Evolutionary conservation across 2,329 filamentous ascomycete genomes (phyloP).

Genomic region (Cercospora sp.): DNA sequence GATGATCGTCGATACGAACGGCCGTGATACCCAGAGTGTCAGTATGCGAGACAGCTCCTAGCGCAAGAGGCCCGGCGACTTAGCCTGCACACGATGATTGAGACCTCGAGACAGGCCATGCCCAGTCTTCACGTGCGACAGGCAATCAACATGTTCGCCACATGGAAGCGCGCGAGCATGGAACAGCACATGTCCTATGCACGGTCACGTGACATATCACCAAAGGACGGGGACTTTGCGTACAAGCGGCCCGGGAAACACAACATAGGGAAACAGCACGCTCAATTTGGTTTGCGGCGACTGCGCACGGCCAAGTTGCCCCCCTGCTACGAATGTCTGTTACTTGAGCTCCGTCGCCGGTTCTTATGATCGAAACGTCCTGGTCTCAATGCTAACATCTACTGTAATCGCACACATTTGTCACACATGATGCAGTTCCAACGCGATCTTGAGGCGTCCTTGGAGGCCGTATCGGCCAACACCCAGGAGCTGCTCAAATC

Average conservation of each 20-base stretch:
- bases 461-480: slow-evolving; percentile 12
- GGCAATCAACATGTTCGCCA: not conserved
- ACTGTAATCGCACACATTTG: not conserved
- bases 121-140: not conserved
- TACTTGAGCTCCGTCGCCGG: not conserved
- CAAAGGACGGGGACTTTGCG: slow-evolving; percentile 3
- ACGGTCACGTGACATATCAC: not conserved
- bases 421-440: slow-evolving; percentile 8
- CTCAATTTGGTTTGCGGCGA: not conserved
- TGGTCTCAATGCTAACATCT: not conserved
- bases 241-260: not conserved
- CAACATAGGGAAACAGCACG: not conserved
- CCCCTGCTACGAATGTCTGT: not conserved
- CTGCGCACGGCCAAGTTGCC: not conserved
- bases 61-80: not conserved
- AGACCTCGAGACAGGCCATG: not conserved
- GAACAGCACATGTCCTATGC: not conserved
- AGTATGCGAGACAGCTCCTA: not conserved
- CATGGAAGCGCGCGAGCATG: not conserved
- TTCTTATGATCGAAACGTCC: not conserved
- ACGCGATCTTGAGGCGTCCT: slow-evolving; percentile 11
- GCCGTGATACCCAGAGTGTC: not conserved
- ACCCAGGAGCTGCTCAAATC: slow-evolving; percentile 10
- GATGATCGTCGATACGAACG: not conserved
- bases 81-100: not conserved